These are phyloP conservation scores for Hymenoscyphus linearis DNA, from an alignment of 2,329 filamentous ascomycete genomes.

Conservation along the genomic window DNA sequence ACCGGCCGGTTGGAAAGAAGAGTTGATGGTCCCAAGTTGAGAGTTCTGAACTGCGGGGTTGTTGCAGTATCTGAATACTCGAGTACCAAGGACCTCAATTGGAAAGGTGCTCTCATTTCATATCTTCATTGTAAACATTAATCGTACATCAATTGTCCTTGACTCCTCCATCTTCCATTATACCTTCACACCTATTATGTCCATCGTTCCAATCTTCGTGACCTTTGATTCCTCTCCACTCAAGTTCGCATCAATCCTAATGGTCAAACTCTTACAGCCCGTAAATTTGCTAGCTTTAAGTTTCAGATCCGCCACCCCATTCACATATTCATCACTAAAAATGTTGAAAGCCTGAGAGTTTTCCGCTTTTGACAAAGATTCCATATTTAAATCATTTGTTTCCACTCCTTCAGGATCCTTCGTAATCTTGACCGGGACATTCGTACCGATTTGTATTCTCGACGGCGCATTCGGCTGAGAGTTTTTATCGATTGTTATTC, in stretches of 20 bases:
- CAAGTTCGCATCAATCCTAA: conserved; percentile 28
- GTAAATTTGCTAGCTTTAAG: conserved; percentile 29
- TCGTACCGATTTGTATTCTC: conserved; percentile 24
- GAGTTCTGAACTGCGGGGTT: no score
- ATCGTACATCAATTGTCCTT: neutral
- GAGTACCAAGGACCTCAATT: neutral
- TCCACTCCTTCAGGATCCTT: conserved; percentile 22
- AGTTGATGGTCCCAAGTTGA: no score
- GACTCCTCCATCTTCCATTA: conserved; percentile 7
- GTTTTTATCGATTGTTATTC: conserved; percentile 22
- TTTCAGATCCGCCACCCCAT: conserved; percentile 25
- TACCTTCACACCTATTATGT: conserved; percentile 24
- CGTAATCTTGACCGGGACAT: conserved; percentile 20
- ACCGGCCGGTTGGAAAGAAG: no score
- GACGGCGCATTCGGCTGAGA: conserved; percentile 22
- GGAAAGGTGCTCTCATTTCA: neutral
- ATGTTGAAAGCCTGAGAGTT: conserved; percentile 27
- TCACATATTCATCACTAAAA: conserved; percentile 27
- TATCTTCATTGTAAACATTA: neutral
- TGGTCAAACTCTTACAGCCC: conserved; percentile 25
- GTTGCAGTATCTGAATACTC: no score
- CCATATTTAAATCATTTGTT: conserved; percentile 24
- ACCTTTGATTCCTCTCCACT: conserved; percentile 23
- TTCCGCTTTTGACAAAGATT: conserved; percentile 24
- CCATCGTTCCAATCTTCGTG: conserved; percentile 25